Percentiles rank a stretch among this genome's conserved stretches.
These are phyloP conservation scores for Shiraia bambusicola DNA, from an alignment of 2,329 filamentous ascomycete genomes.

Conservation along the genomic window DNA sequence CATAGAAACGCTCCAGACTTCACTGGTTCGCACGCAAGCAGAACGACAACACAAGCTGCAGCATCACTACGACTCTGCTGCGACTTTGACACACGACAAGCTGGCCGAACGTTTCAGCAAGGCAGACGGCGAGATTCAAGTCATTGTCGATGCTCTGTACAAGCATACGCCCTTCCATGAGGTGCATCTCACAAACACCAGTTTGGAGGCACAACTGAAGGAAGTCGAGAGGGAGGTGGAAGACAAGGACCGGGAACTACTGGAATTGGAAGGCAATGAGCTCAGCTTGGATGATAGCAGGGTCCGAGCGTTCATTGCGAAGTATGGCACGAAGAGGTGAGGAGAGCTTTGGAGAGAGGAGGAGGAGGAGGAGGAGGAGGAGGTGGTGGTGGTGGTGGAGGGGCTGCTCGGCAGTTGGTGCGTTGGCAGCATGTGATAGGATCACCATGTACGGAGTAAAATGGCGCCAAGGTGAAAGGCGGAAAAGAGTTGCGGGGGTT, in stretches of 20 bases:
- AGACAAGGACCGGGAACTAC: slow-evolving; percentile 41
- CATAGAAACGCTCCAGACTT: slow-evolving; percentile 25
- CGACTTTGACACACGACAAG: slow-evolving; percentile 33
- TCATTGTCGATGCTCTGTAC: slow-evolving; percentile 42
- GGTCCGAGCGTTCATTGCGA: slow-evolving; percentile 36
- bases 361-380: too few relatives aligned
- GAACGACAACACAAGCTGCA: slow-evolving; percentile 41
- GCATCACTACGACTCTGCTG: slow-evolving; percentile 38
- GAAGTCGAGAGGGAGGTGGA: slow-evolving; percentile 43
- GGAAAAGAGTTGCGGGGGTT: too few relatives aligned
- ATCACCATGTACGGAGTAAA: too few relatives aligned
- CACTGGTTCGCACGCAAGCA: slow-evolving; percentile 28
- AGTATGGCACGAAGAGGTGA: slow-evolving; percentile 25
- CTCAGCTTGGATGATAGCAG: slow-evolving; percentile 33
- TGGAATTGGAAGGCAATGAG: slow-evolving; percentile 38
- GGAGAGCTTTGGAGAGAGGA: background rate
- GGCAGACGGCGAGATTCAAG: slow-evolving; percentile 41
- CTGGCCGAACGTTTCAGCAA: slow-evolving; percentile 41
- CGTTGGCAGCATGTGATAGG: too few relatives aligned
- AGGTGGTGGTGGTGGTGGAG: too few relatives aligned
- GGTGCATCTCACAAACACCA: slow-evolving; percentile 26
- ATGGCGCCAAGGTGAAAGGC: too few relatives aligned
- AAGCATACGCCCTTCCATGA: slow-evolving; percentile 38
- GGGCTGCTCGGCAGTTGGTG: too few relatives aligned
- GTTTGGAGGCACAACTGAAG: slow-evolving; percentile 36